Percentiles rank a stretch among this genome's conserved stretches.
Conservation (phyloP, 352 stramenopile species). For the Aphanomyces astaci region DNA sequence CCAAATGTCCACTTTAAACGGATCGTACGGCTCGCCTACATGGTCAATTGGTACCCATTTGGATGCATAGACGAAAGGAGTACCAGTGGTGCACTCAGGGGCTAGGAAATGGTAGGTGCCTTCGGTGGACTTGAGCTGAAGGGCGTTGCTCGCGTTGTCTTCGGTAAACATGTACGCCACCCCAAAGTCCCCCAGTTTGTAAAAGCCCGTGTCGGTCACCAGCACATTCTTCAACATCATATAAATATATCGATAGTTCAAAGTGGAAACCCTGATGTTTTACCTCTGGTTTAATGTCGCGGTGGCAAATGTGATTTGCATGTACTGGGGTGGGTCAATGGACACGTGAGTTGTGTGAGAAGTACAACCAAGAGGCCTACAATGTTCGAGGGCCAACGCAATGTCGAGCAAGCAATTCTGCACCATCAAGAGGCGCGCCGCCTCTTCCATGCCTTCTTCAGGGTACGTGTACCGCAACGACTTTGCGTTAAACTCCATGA, state of each 20-base stretch:
- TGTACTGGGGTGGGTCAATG: too few relatives aligned
- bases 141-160: constrained; percentile 17
- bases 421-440: constrained; percentile 33
- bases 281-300: constrained; percentile 33
- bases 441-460: constrained; percentile 17
- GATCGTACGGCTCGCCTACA: constrained; percentile 25
- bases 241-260: background rate
- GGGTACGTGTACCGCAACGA: constrained; percentile 4
- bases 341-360: too few relatives aligned
- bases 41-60: background rate
- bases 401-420: constrained; percentile 64
- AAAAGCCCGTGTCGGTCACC: background rate
- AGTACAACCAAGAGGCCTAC: constrained; percentile 38
- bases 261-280: background rate
- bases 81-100: constrained; percentile 30
- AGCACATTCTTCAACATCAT: constrained; percentile 15
- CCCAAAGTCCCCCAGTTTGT: constrained; percentile 34
- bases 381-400: constrained; percentile 60
- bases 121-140: constrained; percentile 35
- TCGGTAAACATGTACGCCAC: constrained; percentile 27
- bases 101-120: constrained; percentile 35
- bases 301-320: constrained; percentile 32
- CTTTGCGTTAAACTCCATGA: constrained; percentile 31
- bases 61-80: background rate
- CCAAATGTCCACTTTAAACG: constrained; percentile 31